Percentiles rank a stretch among this genome's conserved stretches.
phyloP scores from a whole-genome alignment of 306 rosid genomes.

The Quercus suber region DNA sequence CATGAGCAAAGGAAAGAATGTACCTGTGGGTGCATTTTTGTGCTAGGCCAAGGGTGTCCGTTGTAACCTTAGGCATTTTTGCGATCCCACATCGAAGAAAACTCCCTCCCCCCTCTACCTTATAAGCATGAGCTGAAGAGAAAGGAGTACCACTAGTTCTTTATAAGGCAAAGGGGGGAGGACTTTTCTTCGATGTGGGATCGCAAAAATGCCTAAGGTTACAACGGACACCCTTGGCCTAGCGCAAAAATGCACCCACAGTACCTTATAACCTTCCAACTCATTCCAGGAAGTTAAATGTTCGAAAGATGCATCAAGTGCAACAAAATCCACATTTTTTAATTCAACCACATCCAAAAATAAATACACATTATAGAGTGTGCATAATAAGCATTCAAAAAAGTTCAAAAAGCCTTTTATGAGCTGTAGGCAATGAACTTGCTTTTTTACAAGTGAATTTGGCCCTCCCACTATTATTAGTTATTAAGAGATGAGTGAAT shows the following conservation, averaged over 20 bases:
- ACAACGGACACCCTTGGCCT: no score
- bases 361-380: not conserved
- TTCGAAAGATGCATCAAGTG: not conserved
- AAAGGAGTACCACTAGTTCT: no score
- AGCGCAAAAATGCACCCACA: no score
- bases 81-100: no score
- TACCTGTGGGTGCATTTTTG: not conserved
- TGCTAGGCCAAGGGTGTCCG: no score
- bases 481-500: not conserved
- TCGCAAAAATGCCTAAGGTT: no score
- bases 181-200: no score
- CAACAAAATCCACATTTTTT: not conserved
- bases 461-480: not conserved
- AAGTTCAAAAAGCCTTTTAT: not conserved
- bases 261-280: not conserved
- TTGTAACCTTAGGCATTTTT: no score
- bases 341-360: not conserved
- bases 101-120: no score
- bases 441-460: not conserved
- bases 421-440: not conserved
- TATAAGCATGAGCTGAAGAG: no score
- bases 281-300: not conserved
- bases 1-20: not conserved
- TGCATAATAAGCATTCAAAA: not conserved
- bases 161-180: no score